A percentile compares a stretch with the other conserved stretches of the same genome.
Evolutionary conservation across 768 basidiomycete genomes (phyloP).

Genomic region (Lentinula detonsa): DNA sequence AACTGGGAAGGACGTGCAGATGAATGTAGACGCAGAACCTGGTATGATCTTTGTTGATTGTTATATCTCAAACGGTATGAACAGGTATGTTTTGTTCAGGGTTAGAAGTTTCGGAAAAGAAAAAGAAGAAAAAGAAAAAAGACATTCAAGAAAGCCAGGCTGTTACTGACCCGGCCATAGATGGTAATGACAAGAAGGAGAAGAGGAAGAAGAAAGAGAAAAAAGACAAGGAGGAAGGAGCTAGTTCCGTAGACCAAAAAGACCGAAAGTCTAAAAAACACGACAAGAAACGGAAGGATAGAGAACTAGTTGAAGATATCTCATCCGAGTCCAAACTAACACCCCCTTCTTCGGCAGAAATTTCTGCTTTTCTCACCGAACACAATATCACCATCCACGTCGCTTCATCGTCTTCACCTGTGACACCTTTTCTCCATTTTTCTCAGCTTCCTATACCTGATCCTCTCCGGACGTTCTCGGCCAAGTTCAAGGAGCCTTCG

Average conservation of each 20-base stretch:
- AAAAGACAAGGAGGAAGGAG: constrained; percentile 13
- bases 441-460: constrained; percentile 62
- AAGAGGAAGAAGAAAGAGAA: constrained; percentile 37
- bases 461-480: constrained; percentile 57
- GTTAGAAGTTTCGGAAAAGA: constrained; percentile 7
- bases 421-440: constrained; percentile 71
- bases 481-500: constrained; percentile 76
- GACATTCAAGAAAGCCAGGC: not conserved
- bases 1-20: not conserved
- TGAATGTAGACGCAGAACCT: not conserved
- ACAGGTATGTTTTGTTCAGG: not conserved
- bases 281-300: constrained; percentile 16
- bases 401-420: constrained; percentile 34
- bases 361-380: constrained; percentile 59
- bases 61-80: no score
- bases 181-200: constrained; percentile 32
- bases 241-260: constrained; percentile 1
- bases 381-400: constrained; percentile 72
- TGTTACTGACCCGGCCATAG: not conserved
- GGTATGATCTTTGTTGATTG: not conserved
- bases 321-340: constrained; percentile 1
- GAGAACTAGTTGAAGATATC: constrained; percentile 21
- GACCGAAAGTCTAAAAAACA: constrained; percentile 17
- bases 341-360: constrained; percentile 30
- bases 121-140: constrained; percentile 19